These are phyloP conservation scores for Phytophthora brassicae DNA, from an alignment of 352 stramenopile genomes.

Conservation along the genomic window DNA sequence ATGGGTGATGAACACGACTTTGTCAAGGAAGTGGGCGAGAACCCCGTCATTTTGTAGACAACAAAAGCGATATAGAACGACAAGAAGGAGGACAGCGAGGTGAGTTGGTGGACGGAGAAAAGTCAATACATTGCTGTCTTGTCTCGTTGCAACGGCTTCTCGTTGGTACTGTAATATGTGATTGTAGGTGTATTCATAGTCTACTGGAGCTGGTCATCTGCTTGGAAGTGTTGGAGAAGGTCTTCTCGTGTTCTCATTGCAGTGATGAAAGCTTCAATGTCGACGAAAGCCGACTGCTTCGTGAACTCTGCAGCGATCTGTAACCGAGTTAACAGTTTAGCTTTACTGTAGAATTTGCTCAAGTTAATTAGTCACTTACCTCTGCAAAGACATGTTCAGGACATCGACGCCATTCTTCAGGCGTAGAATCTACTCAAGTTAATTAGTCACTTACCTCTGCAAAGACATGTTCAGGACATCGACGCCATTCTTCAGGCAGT, in stretches of 20 bases:
- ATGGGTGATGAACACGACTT: conserved; percentile 93
- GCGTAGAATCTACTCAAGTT: too few species aligned
- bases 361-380: too few species aligned
- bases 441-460: conserved; percentile 48
- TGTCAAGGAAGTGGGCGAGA: conserved; percentile 82
- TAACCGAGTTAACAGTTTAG: not conserved
- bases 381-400: conserved; percentile 45
- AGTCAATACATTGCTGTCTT: conserved; percentile 21
- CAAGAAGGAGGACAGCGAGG: not conserved
- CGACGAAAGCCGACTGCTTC: conserved; percentile 30
- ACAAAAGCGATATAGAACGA: conserved; percentile 25
- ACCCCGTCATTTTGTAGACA: conserved; percentile 76
- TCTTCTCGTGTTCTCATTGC: conserved; percentile 31
- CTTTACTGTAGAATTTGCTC: too few species aligned
- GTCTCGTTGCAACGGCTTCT: conserved; percentile 1
- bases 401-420: conserved; percentile 41
- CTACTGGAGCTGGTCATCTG: conserved; percentile 15
- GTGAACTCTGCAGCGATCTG: conserved; percentile 47
- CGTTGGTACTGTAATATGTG: too few species aligned
- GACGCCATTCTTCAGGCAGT: conserved; percentile 46
- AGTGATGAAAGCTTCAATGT: conserved; percentile 39
- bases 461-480: conserved; percentile 41
- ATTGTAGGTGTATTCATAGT: too few species aligned
- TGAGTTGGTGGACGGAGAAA: not conserved
- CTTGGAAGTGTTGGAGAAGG: conserved; percentile 29